phyloP scores from a whole-genome alignment of 768 basidiomycete species.

The Rhodotorula paludigena region DNA sequence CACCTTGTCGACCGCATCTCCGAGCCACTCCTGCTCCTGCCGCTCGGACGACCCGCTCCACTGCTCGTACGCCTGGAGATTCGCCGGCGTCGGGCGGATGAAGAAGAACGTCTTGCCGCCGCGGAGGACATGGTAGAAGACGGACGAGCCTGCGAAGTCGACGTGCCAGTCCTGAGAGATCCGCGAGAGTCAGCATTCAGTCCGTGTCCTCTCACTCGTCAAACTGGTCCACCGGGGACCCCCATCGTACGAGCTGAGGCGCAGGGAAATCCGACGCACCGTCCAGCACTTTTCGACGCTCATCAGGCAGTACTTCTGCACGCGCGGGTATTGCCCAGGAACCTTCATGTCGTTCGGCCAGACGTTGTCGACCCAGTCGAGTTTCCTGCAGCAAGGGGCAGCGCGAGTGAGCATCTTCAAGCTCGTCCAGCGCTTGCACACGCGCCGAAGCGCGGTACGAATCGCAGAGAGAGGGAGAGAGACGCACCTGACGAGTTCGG shows the following conservation, averaged over 20 bases:
- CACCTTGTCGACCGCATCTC: constrained; percentile 86
- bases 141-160: constrained; percentile 94
- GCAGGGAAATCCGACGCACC: constrained; percentile 54
- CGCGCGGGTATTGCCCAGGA: constrained; percentile 77
- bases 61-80: constrained; percentile 80
- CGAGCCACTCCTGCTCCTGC: constrained; percentile 83
- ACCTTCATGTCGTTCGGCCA: constrained; percentile 77
- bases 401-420: background rate
- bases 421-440: too few relatives aligned
- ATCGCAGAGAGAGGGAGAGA: background rate
- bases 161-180: constrained; percentile 83
- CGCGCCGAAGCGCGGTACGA: background rate
- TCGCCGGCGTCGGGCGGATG: constrained; percentile 77
- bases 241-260: too few relatives aligned
- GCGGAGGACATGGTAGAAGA: constrained; percentile 67
- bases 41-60: constrained; percentile 73
- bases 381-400: constrained; percentile 57
- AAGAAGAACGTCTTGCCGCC: constrained; percentile 91
- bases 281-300: constrained; percentile 91
- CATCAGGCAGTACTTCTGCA: constrained; percentile 96
- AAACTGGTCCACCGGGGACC: too few relatives aligned
- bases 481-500: constrained; percentile 55
- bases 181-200: background rate
- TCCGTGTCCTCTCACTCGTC: constrained; percentile 4
- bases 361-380: constrained; percentile 95